Evolutionary conservation across 805 yeast genomes (phyloP), one percentile per base, ranked within the genome.

Genomic region (Saccharomycopsis selenospora): DNA sequence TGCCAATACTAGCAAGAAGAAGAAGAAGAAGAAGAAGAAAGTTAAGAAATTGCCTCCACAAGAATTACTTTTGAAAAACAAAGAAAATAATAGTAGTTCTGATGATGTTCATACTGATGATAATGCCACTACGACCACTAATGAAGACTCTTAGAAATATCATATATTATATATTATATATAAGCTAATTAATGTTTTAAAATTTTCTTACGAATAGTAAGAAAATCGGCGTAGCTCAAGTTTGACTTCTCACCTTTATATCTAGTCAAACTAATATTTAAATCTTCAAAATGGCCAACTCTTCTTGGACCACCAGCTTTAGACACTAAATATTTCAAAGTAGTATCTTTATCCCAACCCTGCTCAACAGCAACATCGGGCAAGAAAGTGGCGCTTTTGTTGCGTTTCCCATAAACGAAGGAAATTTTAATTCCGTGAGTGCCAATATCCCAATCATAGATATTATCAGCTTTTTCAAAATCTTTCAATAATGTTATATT

Each of bases 311-410:
- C 57, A 0, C 87, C 93, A 0, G 95, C 89, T 61, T 93, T 93
- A 20, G 71, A 66, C 2, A 91, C 76, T 33, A 95, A 70, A 55
- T 85, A 75, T 51, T 69, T 69, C 48, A 91, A 64, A 0, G 98
- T 91, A 22, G 85, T 81, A 14, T 68, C 66, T 57, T 84, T 75
- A 55, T 73, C 75, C 96, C 96, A 88, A 1, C 77, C 79, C 56
- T 90, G 95, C 56, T 91, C 98, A 3, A 67, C 72, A 20, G 96
- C 95, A 1, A 93, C 98, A 38, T 80, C 85, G 0, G 99, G 99
- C 36, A 93, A 66, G 56, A 88, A 93, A 0, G 98, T 93, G 0
- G 97, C 88, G 44, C 82, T 76, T 25, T 69, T 72, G 0, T 60
- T 51, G 3, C 65, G 59, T 1, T 74, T 72, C 5, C 60, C 56